These are phyloP conservation scores for Oryza rufipogon DNA, from an alignment of 176 grass and related monocot species.

Conservation along the genomic window DNA sequence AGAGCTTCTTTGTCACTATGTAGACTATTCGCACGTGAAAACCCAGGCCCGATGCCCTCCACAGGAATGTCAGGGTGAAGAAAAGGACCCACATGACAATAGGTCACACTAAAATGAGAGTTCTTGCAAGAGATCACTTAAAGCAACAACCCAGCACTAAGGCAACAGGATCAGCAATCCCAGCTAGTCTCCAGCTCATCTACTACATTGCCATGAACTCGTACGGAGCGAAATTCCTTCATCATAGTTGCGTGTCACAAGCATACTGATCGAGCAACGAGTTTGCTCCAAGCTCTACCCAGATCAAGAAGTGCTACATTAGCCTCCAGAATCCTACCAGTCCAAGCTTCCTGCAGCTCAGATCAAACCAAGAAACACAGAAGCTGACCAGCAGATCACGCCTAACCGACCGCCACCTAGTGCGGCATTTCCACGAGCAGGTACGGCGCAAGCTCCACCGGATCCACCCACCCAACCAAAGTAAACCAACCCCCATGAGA, in stretches of 20 bases:
- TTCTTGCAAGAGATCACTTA: neutral
- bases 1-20: neutral
- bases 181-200: neutral
- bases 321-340: conserved; percentile 15
- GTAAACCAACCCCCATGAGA: neutral
- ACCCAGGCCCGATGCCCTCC: neutral
- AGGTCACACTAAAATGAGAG: neutral
- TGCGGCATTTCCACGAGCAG: conserved; percentile 46
- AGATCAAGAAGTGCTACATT: neutral
- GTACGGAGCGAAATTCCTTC: neutral
- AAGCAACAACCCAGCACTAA: neutral
- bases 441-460: neutral
- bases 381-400: neutral
- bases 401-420: conserved; percentile 19
- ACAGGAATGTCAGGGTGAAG: neutral
- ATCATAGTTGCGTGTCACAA: neutral
- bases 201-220: neutral
- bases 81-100: neutral
- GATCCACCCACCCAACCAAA: conserved; percentile 11
- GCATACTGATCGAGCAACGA: neutral
- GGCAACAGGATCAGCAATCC: neutral
- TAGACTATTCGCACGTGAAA: neutral
- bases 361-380: conserved; percentile 5
- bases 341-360: neutral
- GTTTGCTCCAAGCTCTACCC: neutral